Conservation (phyloP, 768 basidiomycete genomes). For the Auriscalpium microsporum region DNA sequence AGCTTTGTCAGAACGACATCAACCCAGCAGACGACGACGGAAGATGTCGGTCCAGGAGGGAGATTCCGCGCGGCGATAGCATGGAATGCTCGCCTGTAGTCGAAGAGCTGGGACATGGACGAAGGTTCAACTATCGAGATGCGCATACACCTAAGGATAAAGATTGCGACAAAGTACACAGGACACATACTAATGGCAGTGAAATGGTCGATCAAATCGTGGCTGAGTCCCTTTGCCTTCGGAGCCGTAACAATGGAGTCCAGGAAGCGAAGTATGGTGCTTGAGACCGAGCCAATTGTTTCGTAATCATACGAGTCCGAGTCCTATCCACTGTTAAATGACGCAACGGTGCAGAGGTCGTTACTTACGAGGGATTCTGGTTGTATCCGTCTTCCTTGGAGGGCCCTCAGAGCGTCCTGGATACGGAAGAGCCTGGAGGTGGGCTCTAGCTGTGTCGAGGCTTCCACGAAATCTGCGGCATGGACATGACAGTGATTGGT, state of each 20-base stretch:
- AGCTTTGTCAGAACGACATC: conserved; percentile 52
- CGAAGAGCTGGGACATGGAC: conserved; percentile 37
- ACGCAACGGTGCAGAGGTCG: too few relatives aligned
- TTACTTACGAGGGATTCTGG: too few relatives aligned
- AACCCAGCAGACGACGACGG: conserved; percentile 52
- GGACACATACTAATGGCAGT: conserved; percentile 3
- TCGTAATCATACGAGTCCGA: not conserved
- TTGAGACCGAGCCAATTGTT: not conserved
- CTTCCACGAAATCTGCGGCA: too few relatives aligned
- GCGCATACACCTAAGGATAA: too few relatives aligned
- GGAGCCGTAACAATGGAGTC: not conserved
- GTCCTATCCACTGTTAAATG: not conserved
- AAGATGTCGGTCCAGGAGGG: conserved; percentile 15
- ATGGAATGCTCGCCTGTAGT: conserved; percentile 42
- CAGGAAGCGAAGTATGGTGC: not conserved
- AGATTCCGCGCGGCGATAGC: conserved; percentile 29
- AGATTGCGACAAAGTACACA: not conserved
- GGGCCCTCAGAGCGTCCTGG: too few relatives aligned
- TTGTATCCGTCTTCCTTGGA: too few relatives aligned
- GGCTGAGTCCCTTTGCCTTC: not conserved
- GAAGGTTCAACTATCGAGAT: conserved; percentile 18
- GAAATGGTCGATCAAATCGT: conserved; percentile 5
- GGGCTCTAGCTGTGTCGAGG: too few relatives aligned
- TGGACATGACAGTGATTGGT: too few relatives aligned
- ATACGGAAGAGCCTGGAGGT: too few relatives aligned